Conservation (phyloP, 805 yeast species). For the Torulaspora franciscae region DNA sequence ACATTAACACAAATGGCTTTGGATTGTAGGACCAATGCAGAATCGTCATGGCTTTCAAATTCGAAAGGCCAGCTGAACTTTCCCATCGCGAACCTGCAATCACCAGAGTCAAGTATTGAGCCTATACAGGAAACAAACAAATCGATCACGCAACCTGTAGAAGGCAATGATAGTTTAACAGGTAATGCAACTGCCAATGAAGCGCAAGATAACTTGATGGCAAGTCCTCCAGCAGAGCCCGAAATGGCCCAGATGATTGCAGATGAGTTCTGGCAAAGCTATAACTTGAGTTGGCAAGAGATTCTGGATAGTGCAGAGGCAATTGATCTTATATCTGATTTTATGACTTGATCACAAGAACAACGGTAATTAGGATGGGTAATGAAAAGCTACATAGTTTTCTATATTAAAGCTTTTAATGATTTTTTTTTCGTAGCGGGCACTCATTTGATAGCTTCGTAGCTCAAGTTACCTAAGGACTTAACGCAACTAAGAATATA, state of each 20-base stretch:
- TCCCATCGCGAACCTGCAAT: not conserved
- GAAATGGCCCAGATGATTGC: constrained; percentile 20
- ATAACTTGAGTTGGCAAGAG: constrained; percentile 25
- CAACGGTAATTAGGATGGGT: too few relatives aligned
- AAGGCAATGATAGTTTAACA: not conserved
- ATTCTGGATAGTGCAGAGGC: constrained; percentile 12
- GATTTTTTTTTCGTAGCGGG: not conserved
- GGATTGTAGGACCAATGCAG: constrained; percentile 20
- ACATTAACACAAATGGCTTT: constrained; percentile 20
- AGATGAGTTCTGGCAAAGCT: constrained; percentile 27
- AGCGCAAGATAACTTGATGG: not conserved
- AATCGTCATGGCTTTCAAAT: constrained; percentile 15
- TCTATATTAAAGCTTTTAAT: too few relatives aligned
- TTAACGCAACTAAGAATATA: not conserved
- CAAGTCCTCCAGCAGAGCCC: not conserved
- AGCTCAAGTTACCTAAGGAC: not conserved
- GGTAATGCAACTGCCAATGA: not conserved
- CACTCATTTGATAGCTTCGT: not conserved
- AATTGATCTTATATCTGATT: constrained; percentile 8
- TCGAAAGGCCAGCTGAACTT: not conserved
- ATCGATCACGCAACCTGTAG: not conserved
- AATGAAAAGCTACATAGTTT: too few relatives aligned
- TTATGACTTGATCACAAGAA: constrained; percentile 1
- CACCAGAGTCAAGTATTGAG: not conserved
- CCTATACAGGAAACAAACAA: not conserved